Evolutionary conservation across 1,139 yeast species (phyloP), one percentile per base, ranked within the genome.

Genomic region (Blastobotrys raffinosifermentans): DNA sequence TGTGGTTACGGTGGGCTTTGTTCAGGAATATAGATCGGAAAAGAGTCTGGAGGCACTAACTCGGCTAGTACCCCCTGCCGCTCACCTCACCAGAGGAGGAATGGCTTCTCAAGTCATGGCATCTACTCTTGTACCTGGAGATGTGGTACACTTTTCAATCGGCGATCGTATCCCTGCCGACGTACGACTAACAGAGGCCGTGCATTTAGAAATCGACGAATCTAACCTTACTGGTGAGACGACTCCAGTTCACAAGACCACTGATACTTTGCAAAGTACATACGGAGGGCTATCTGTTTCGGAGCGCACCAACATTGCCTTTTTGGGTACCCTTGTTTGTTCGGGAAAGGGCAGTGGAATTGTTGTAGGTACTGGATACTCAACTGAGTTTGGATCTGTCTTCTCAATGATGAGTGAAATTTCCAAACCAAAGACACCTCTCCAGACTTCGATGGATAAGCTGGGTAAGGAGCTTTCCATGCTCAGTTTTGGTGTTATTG

Each of bases 91-190:
- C 6, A 73, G 98, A 61, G 80, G 77, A 50, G 45, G 49, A 20
- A 72, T 73, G 45, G 73, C 82, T 8, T 77, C 81, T 31, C 75
- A 80, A n/a, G 87, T 85, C 2, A 66, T 87, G 49, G 98, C 97
- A 0, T 73, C 87, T 1, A 73, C 75, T 34, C 72, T 91, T 47
- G 97, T 91, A 18, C 97, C 97, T 2, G 98, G 97, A 35, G 97
- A 91, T 59, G 64, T 91, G 55, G 94, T 91, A 26, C 83, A 79
- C 53, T 84, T 91, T 53, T 61, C 78, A 29, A 91, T 86, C 40
- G 98, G 98, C 50, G 98, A 91, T 61, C 72, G 96, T 47, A 80
- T 91, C 38, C 97, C 98, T 1, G 97, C 97, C 0, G 97, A 91
- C 61, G 65, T 89, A 30, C 73, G 97, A 54, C 69, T 91, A 41